A percentile compares a stretch with the other conserved stretches of the same genome.
These are phyloP conservation scores for Fusarium papillatum DNA, from an alignment of 2,329 filamentous ascomycete genomes.

Conservation along the genomic window DNA sequence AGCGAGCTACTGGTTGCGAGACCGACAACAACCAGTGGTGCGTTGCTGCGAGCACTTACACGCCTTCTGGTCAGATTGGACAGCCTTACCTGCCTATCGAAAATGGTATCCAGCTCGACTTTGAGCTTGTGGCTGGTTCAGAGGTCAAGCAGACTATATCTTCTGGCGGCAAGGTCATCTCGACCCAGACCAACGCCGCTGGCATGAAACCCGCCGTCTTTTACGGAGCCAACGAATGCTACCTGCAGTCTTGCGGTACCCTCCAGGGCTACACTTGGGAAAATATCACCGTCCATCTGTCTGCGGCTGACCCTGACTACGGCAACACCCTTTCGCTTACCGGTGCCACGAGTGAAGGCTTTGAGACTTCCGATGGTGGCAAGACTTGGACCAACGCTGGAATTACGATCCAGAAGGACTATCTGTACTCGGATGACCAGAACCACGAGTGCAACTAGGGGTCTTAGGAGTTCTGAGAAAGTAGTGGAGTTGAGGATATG, in stretches of 20 bases:
- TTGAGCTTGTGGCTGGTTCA: constrained; percentile 21
- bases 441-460: constrained; percentile 19
- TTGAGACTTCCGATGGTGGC: constrained; percentile 20
- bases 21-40: constrained; percentile 28
- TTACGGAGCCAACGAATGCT: constrained; percentile 29
- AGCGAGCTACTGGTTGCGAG: constrained; percentile 16
- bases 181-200: constrained; percentile 26
- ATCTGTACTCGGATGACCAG: constrained; percentile 25
- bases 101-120: constrained; percentile 10
- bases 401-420: constrained; percentile 23
- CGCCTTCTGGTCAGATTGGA: constrained; percentile 9
- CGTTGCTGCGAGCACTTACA: constrained; percentile 23
- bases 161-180: constrained; percentile 18
- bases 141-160: constrained; percentile 18
- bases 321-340: constrained; percentile 20
- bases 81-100: constrained; percentile 18
- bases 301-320: constrained; percentile 12
- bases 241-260: constrained; percentile 24
- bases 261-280: constrained; percentile 15
- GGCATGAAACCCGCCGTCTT: constrained; percentile 31
- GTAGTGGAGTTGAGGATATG: neutral
- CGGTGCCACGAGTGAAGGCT: constrained; percentile 8
- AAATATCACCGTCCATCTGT: constrained; percentile 24
- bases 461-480: neutral
- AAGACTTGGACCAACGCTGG: constrained; percentile 24